Evolutionary conservation across 257 asterid genomes (phyloP), one percentile per base, ranked within the genome.

Genomic region (Nicotiana tabacum): DNA sequence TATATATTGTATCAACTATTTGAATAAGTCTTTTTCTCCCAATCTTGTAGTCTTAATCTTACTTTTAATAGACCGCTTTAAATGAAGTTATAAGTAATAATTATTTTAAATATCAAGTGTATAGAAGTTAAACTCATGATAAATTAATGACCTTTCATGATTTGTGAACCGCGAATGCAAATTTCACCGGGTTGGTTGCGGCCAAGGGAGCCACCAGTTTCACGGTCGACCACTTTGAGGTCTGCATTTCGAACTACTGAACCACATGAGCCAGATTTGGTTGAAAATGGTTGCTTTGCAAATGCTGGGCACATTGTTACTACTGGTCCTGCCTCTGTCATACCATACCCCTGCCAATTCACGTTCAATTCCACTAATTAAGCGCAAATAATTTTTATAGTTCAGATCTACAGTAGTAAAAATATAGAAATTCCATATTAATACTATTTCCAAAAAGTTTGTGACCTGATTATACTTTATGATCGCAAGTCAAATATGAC

Each of bases 271-370:
- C 98, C 98, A 0, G 97, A 93, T 78, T 95, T 95, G 17, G 95
- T 89, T 5, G 91, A 87, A 1, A 89, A 37, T 2, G 98, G 95
- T 39, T 83, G 91, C 88, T 85, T 92, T 0, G 98, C 98, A 51
- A 95, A 95, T 1, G 89, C 78, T 1, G 94, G 93, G 2, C 95
- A 93, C 96, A 95, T 93, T 32, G 97, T 89, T 37, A 95, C 55
- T 4, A 93, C 97, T 1, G 98, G 98, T 9, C 98, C 98, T 1
- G 98, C 98, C 84, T 95, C 98, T 0, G 98, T 95, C 98, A 95
- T 95, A 30, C 98, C 98, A 56, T 95, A 95, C 0, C 97, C 98
- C 97, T 94, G 83, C 51, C 77, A 24, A n/a, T 58, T 11, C 16
- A 24, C 13, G 69, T 57, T 64, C 67, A 37, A 18, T 24, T 21